phyloP scores from a whole-genome alignment of 352 stramenopile genomes.

The Phytopythium delawarense region DNA sequence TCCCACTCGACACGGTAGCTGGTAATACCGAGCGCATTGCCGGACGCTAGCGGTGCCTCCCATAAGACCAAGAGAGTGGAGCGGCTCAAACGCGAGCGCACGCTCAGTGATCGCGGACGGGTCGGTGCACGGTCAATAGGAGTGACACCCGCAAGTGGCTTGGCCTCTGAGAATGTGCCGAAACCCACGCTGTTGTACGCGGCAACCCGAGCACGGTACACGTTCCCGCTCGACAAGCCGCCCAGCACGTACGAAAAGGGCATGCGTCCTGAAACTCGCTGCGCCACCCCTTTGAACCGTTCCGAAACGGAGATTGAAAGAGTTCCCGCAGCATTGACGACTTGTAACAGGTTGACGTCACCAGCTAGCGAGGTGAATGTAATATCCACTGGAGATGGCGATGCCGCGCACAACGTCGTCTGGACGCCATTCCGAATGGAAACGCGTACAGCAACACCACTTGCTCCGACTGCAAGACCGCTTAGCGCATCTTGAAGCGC shows the following conservation, averaged over 20 bases:
- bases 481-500: conserved; percentile 55
- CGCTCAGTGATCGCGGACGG: conserved; percentile 71
- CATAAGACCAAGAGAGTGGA: conserved; percentile 65
- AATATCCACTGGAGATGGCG: conserved; percentile 35
- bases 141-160: conserved; percentile 10
- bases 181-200: conserved; percentile 95
- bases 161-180: conserved; percentile 56
- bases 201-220: conserved; percentile 89
- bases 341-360: conserved; percentile 35
- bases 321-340: conserved; percentile 1
- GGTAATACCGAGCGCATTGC: conserved; percentile 63
- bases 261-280: conserved; percentile 65
- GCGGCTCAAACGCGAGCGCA: conserved; percentile 65
- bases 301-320: conserved; percentile 21
- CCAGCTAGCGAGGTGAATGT: conserved; percentile 49
- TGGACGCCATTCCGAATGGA: conserved; percentile 34
- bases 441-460: conserved; percentile 47
- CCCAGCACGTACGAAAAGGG: conserved; percentile 83
- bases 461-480: conserved; percentile 15
- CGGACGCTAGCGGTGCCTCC: conserved; percentile 71
- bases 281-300: conserved; percentile 44
- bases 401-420: conserved; percentile 41
- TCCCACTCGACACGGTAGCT: conserved; percentile 96
- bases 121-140: conserved; percentile 33
- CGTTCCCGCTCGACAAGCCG: conserved; percentile 62